A percentile compares a stretch with the other conserved stretches of the same genome.
Conservation (phyloP, 2,329 filamentous ascomycete species). For the Colletotrichum musicola region DNA sequence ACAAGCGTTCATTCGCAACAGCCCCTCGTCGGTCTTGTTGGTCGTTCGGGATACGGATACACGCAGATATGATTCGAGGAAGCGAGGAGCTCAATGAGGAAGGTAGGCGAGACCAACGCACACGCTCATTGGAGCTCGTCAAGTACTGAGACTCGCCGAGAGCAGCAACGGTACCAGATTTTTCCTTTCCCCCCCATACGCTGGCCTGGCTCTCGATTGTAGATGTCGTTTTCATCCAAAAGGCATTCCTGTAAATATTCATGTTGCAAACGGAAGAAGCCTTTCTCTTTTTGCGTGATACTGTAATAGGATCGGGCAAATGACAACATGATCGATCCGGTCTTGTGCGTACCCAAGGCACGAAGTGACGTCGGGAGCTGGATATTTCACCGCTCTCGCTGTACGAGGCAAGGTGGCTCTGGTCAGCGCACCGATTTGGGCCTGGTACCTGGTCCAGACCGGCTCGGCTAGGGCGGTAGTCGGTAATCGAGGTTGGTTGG, state of each 20-base stretch:
- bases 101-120: constrained; percentile 21
- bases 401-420: background rate
- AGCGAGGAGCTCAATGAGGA: constrained; percentile 16
- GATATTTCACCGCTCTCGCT: background rate
- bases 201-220: background rate
- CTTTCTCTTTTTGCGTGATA: constrained; percentile 2
- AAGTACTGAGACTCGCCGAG: constrained; percentile 29
- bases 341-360: constrained; percentile 18
- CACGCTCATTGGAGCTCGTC: constrained; percentile 1
- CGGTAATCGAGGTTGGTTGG: no score
- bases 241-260: background rate
- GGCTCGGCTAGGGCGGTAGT: no score
- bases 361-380: constrained; percentile 16
- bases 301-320: constrained; percentile 13
- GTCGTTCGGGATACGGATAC: constrained; percentile 10
- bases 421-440: background rate
- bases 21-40: background rate
- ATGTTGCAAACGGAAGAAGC: constrained; percentile 29
- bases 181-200: background rate
- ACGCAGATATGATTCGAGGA: background rate
- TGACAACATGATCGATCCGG: constrained; percentile 21
- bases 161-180: constrained; percentile 11
- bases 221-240: constrained; percentile 24
- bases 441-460: background rate
- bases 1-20: no score